Evolutionary conservation across 257 asterid species (phyloP), one percentile per base, ranked within the genome.

Genomic region (Petrea volubilis): DNA sequence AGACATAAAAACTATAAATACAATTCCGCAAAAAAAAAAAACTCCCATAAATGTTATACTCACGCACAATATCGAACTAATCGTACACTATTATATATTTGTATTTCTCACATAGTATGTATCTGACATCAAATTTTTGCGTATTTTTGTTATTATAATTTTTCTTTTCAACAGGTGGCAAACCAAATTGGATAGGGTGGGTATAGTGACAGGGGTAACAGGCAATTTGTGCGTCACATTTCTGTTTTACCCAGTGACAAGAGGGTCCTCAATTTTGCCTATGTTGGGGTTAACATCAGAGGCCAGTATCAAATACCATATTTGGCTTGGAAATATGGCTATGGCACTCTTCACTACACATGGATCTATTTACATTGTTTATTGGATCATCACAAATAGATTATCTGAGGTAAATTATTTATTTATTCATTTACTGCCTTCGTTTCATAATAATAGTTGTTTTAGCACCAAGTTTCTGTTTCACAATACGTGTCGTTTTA

Each of bases 221-320:
- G 99, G 97, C 64, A 95, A 95, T 65, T 43, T 92, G 80, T 88
- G 95, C 78, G 61, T 90, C 47, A 77, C 99, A 61, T 95, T 92
- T 79, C 63, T 95, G 33, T 95, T 92, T 69, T 88, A 90, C 78
- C 99, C 99, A 3, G 98, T 92, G 53, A 79, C 97, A 34, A 76
- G 98, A 58, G 84, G 93, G 0, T 95, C 99, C 1, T 91, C 99
- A 0, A 88, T 95, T 60, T 76, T 95, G 84, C 92, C 95, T 7
- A 82, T 88, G 79, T 49, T 92, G 67, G 99, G 97, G 20, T 43
- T 95, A 43, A 95, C 97, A 43, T 90, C 95, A 13, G 99, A 95
- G 41, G 79, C 87, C 8, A 81, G 92, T 74, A 80, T 95, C 64
- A 95, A 88, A 49, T 95, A 95, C 75, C 99, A 95, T 43, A 87